phyloP scores from a whole-genome alignment of 106 monocot genomes.

The Xerophyta viscosa region DNA sequence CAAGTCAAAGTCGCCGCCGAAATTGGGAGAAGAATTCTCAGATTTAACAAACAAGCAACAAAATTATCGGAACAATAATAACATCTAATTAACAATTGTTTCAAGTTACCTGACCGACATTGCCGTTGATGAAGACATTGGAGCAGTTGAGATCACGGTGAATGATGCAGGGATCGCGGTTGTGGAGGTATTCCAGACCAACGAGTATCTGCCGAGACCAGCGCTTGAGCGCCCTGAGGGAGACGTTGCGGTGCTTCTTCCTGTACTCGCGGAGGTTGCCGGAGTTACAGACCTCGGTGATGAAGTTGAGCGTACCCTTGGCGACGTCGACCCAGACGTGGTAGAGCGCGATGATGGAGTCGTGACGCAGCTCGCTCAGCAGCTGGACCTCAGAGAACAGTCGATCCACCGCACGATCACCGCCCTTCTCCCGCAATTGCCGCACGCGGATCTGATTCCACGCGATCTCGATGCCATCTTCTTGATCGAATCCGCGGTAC shows the following conservation, averaged over 20 bases:
- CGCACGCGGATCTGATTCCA: constrained; percentile 73
- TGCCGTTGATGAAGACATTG: constrained; percentile 92
- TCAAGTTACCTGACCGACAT: constrained; percentile 42
- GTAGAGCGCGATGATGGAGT: constrained; percentile 61
- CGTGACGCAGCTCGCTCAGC: constrained; percentile 51
- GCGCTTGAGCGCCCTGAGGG: constrained; percentile 74
- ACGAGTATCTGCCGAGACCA: constrained; percentile 72
- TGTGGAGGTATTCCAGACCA: constrained; percentile 72
- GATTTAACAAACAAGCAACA: too few species aligned
- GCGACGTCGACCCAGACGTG: constrained; percentile 31
- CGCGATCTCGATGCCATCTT: constrained; percentile 82
- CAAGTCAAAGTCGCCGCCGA: too few species aligned
- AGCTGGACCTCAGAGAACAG: constrained; percentile 59
- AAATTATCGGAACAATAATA: too few species aligned
- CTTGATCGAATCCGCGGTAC: constrained; percentile 79
- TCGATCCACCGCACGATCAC: constrained; percentile 29
- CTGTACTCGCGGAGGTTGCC: constrained; percentile 69
- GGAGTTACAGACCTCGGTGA: constrained; percentile 90
- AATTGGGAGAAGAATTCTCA: too few species aligned
- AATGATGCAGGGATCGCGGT: constrained; percentile 79
- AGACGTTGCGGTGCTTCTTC: constrained; percentile 56
- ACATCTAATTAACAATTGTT: too few species aligned
- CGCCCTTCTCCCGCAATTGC: constrained; percentile 14
- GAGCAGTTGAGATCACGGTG: constrained; percentile 88
- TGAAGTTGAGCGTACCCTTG: constrained; percentile 54